A percentile compares a stretch with the other conserved stretches of the same genome.
Conservation (phyloP, 495 filamentous ascomycete species). For the Aspergillus baeticus region DNA sequence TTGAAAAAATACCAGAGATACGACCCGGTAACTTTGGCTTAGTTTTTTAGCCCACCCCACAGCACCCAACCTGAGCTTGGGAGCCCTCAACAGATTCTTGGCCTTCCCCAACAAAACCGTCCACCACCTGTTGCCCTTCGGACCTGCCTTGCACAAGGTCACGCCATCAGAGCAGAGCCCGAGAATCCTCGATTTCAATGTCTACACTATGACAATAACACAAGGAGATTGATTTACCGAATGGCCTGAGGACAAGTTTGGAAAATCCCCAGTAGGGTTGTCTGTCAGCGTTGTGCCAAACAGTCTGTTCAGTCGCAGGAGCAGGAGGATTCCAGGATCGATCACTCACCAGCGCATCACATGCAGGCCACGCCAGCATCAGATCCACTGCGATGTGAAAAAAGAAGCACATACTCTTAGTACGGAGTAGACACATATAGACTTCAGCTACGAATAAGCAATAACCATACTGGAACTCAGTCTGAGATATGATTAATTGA, state of each 20-base stretch:
- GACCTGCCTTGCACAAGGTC: background rate
- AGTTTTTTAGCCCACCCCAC: background rate
- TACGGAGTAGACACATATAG: too few relatives aligned
- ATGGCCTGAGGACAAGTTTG: too few relatives aligned
- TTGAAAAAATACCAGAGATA: background rate
- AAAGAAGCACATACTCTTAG: too few relatives aligned
- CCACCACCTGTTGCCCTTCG: background rate
- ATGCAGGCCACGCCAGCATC: background rate
- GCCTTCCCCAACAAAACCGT: slow-evolving; percentile 9
- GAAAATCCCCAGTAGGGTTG: background rate
- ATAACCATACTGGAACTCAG: background rate
- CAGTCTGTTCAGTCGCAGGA: background rate
- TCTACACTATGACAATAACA: background rate
- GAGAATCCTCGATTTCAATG: background rate
- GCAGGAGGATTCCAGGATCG: background rate
- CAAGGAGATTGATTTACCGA: background rate
- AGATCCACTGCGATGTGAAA: too few relatives aligned
- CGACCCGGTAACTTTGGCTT: slow-evolving; percentile 1
- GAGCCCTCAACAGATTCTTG: slow-evolving; percentile 12
- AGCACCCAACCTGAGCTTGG: background rate
- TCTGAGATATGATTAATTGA: background rate
- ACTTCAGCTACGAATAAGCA: background rate
- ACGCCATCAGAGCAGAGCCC: background rate
- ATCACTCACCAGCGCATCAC: background rate
- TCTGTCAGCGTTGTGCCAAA: background rate